Base-by-base conservation (phyloP, 2,329 filamentous ascomycete genomes). In the Talaromyces sp. region DNA sequence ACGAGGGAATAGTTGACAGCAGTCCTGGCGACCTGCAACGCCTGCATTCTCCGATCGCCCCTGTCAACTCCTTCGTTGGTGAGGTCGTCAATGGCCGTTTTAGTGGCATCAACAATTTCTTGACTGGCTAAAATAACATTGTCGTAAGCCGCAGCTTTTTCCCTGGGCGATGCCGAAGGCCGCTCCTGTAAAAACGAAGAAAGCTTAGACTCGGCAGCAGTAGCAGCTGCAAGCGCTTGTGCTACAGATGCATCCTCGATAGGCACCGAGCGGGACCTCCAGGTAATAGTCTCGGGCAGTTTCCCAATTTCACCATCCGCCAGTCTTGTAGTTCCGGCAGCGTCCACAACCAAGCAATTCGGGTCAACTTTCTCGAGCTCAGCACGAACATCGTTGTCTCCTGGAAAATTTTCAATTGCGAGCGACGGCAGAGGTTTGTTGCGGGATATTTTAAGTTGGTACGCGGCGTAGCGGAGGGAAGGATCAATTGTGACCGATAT, bases 221-320 rank as follows among this genome's bases (percentile, higher is more conserved):
- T 79, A 3, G 95, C 89, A 22, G 89, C 84, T 10, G 88, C 91
- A 73, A 97, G 86, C 6, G 93, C 90, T 69, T 93, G 86, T 1
- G 93, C 92, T 71, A 98, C 97, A 59, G 92, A 89, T 31, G 94
- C 93, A 78, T 99, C 94, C 71, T 97, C 93, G 61, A 99, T 90
- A 69, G 90, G 89, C 16, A 97, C 94, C 67, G 90, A 90, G 49
- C 93, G 87, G 10, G 88, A 89, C 69, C 95, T 88, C 95, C 95
- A 99, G 3, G 86, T 89, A 65, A 99, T 89, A 10, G 88, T 90
- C 71, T 89, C 89, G 0, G 92, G 90, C 2, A 88, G 81, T 57
- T 87, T 78, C 62, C 79, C 75, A 10, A 78, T 72, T 39, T 76
- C 74, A 16, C 81, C 80, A 64, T 81, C 80, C 66, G 75, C 72